These are phyloP conservation scores for Saxophila tyrrhenica DNA, from an alignment of 495 filamentous ascomycete species.

Conservation along the genomic window DNA sequence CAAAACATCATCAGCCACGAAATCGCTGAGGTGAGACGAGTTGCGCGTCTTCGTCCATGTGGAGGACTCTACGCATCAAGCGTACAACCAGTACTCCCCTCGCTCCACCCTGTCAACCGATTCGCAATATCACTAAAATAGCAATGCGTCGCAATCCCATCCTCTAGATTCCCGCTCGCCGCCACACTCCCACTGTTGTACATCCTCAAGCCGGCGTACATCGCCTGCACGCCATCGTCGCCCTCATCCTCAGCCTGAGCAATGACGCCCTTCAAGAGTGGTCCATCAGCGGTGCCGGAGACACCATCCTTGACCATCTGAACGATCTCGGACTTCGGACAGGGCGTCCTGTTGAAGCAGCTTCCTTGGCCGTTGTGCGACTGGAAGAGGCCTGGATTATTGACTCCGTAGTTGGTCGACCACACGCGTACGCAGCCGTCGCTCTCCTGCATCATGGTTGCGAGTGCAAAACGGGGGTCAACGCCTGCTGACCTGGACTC, in stretches of 20 bases:
- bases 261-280: constrained; percentile 13
- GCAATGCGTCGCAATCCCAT: constrained; percentile 11
- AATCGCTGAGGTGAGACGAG: no score
- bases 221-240: background rate
- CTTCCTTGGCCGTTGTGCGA: constrained; percentile 13
- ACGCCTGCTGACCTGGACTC: constrained; percentile 7
- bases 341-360: constrained; percentile 31
- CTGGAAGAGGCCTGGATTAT: constrained; percentile 48
- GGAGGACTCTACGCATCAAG: background rate
- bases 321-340: constrained; percentile 26
- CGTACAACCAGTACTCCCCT: constrained; percentile 6
- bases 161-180: background rate
- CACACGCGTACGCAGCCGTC: constrained; percentile 29
- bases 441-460: constrained; percentile 19
- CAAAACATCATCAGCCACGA: no score
- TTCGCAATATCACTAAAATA: constrained; percentile 20
- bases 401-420: constrained; percentile 35
- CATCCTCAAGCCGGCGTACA: constrained; percentile 10
- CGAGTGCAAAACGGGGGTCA: constrained; percentile 19
- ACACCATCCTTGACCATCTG: constrained; percentile 21
- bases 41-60: no score
- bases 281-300: constrained; percentile 13
- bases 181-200: constrained; percentile 18
- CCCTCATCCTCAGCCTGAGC: background rate
- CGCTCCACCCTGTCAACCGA: constrained; percentile 17